A percentile compares a stretch with the other conserved stretches of the same genome.
Evolutionary conservation across 1,139 yeast species (phyloP).

Genomic region (Blastobotrys malaysiensis): DNA sequence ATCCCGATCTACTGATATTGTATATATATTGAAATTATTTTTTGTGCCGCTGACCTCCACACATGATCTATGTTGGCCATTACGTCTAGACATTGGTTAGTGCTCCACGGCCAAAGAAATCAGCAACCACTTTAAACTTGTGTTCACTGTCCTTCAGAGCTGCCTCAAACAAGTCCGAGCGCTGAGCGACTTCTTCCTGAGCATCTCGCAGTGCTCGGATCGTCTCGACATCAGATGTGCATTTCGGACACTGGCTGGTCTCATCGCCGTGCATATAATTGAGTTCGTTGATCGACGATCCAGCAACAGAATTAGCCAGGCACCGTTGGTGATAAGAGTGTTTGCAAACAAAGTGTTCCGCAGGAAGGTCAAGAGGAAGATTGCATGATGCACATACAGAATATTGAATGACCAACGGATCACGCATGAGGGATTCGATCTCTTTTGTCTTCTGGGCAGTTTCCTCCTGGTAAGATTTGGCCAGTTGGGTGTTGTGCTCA

Average conservation of each 20-base stretch:
- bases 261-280: constrained; percentile 18
- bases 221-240: constrained; percentile 64
- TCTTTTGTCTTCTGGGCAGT: constrained; percentile 50
- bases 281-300: constrained; percentile 6
- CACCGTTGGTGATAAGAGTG: constrained; percentile 89
- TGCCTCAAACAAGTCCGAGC: constrained; percentile 57
- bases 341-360: constrained; percentile 77
- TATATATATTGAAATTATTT: constrained; percentile 1
- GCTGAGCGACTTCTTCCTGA: constrained; percentile 58
- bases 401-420: constrained; percentile 62
- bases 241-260: constrained; percentile 58
- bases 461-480: constrained; percentile 65
- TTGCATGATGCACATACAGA: constrained; percentile 69
- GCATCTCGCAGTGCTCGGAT: constrained; percentile 52
- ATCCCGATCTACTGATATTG: not conserved
- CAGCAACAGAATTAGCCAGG: constrained; percentile 35
- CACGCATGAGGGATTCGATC: constrained; percentile 47
- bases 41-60: not conserved
- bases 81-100: constrained; percentile 30
- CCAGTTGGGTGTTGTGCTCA: constrained; percentile 58
- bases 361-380: constrained; percentile 66
- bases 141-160: constrained; percentile 57
- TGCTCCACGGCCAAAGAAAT: constrained; percentile 83
- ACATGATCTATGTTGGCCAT: not conserved
- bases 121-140: constrained; percentile 68